Evolutionary conservation across 805 yeast species (phyloP), one percentile per base, ranked within the genome.

Genomic region (Yamadazyma olivae): DNA sequence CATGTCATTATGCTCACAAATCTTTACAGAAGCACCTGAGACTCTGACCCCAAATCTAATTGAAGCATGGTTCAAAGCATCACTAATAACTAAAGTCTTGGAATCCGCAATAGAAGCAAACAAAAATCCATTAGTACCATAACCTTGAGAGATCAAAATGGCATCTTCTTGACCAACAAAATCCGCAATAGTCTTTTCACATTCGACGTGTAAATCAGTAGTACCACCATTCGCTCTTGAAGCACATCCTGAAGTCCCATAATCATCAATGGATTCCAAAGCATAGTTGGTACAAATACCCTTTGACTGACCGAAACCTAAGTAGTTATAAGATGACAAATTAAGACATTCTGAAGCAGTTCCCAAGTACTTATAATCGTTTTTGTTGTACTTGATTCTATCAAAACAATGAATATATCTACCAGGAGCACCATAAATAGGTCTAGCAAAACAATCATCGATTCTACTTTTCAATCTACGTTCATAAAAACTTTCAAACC

Each of bases 401-500:
- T 88, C 90, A 51, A 83, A 81, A 50, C 95, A 82, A 39, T 80
- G 76, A 50, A 91, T 80, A 53, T 71, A 82, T 58, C 99, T 79
- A 18, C 99, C 99, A 1, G 99, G 98, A 15, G 91, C 98, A 34
- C 97, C 98, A 41, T 85, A 83, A n/a, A 95, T 87, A 28, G 96
- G 96, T 57, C 96, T 79, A 2, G 95, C 87, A 59, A 93, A 93
- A 61, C 96, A 88, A 63, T 91, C 98, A 57, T 86, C 95, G 40
- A 93, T 77, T 61, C 96, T 83, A 49, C 75, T 77, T 59, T 93
- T 90, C 71, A 93, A 75, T 52, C 98, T 81, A 51, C 99, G 82
- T 28, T 90, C 83, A 60, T 90, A 93, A 58, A 93, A 95, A 45
- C 86, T 79, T 61, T 93, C 99, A 57, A 91, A 89, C 31, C 89